Percentiles rank a stretch among this genome's conserved stretches.
Conservation (phyloP, 1,284 basidiomycete genomes). For the Ustilago curta region DNA sequence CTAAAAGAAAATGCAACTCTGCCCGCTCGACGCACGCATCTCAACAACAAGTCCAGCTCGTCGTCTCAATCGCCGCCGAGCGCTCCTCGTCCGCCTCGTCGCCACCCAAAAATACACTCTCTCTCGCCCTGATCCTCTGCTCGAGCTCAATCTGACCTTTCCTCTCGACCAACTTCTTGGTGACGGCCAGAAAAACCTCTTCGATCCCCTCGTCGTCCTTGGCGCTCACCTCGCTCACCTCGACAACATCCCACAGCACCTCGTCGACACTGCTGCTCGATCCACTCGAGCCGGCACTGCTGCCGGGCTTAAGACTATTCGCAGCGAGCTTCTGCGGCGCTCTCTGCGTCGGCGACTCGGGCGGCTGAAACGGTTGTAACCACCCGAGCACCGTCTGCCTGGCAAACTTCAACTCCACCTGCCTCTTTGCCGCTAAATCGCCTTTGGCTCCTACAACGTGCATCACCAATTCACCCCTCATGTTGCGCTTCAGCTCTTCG, state of each 20-base stretch:
- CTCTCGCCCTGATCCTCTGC: conserved; percentile 22
- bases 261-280: conserved; percentile 25
- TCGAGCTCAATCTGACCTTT: conserved; percentile 47
- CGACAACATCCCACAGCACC: conserved; percentile 43
- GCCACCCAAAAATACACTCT: conserved; percentile 37
- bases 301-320: conserved; percentile 21
- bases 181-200: conserved; percentile 55
- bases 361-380: conserved; percentile 71
- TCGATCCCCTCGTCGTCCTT: conserved; percentile 55
- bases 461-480: conserved; percentile 82
- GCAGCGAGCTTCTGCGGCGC: not conserved
- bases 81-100: not conserved
- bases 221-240: conserved; percentile 57
- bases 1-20: too few relatives aligned
- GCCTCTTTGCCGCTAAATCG: conserved; percentile 73
- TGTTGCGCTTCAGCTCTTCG: conserved; percentile 82
- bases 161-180: conserved; percentile 55
- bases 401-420: conserved; percentile 81
- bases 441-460: conserved; percentile 92
- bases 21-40: too few relatives aligned
- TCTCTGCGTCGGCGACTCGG: conserved; percentile 73
- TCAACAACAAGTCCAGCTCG: conserved; percentile 46
- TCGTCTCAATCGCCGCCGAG: conserved; percentile 7
- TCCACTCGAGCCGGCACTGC: conserved; percentile 25
- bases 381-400: conserved; percentile 71